A percentile compares a stretch with the other conserved stretches of the same genome.
These are phyloP conservation scores for Flagelloscypha sp. DNA, from an alignment of 768 basidiomycete species.

Conservation along the genomic window DNA sequence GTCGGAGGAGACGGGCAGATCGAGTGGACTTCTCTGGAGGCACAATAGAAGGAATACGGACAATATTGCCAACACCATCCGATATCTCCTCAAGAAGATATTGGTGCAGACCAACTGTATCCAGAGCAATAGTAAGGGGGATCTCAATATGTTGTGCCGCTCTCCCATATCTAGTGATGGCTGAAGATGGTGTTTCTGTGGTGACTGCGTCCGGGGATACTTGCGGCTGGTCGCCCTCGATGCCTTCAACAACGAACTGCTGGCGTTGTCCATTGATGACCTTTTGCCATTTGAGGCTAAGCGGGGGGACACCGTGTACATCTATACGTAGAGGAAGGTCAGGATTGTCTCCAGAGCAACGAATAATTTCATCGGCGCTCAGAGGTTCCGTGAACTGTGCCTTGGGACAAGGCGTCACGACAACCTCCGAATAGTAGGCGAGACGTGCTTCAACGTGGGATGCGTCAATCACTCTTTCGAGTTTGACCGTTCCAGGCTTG, in stretches of 20 bases:
- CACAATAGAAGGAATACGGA: conserved; percentile 36
- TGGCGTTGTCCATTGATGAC: conserved; percentile 60
- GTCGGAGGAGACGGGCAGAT: conserved; percentile 61
- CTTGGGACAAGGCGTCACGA: conserved; percentile 75
- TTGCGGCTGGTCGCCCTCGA: conserved; percentile 48
- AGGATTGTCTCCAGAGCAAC: conserved; percentile 62
- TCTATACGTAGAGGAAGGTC: conserved; percentile 51
- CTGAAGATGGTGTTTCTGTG: conserved; percentile 8
- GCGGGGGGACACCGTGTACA: conserved; percentile 66
- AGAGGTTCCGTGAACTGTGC: conserved; percentile 54
- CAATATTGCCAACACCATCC: conserved; percentile 75
- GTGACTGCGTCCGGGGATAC: conserved; percentile 9
- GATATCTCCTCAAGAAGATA: conserved; percentile 75
- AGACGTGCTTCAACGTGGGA: conserved; percentile 69
- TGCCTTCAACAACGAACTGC: conserved; percentile 75
- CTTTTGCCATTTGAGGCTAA: conserved; percentile 71
- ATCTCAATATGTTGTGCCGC: conserved; percentile 35
- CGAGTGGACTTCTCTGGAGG: conserved; percentile 33
- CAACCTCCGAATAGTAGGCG: conserved; percentile 51
- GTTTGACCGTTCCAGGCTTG: conserved; percentile 65
- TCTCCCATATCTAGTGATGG: conserved; percentile 8
- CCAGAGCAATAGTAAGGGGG: conserved; percentile 58
- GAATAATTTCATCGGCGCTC: conserved; percentile 34
- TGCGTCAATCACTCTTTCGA: conserved; percentile 67
- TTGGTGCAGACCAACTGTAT: conserved; percentile 55